Percentiles rank a stretch among this genome's conserved stretches.
phyloP scores from a whole-genome alignment of 2,329 filamentous ascomycete genomes.

The Hypomyces rosellus region DNA sequence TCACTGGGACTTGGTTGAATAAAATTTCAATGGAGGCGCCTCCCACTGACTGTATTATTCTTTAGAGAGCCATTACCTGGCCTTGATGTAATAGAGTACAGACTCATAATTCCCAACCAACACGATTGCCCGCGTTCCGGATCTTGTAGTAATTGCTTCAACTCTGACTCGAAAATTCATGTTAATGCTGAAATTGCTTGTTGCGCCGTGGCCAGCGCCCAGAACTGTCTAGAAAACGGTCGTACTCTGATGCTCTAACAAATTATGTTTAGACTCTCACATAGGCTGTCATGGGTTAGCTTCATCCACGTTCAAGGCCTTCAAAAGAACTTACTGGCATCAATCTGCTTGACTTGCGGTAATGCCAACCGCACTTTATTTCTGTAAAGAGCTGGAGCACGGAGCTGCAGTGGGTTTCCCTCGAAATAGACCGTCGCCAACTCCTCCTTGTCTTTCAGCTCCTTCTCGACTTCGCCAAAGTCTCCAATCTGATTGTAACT shows the following conservation, averaged over 20 bases:
- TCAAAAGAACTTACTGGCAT: slow-evolving; percentile 74
- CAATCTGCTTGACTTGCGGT: slow-evolving; percentile 86
- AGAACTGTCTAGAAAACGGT: background rate
- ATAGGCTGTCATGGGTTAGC: slow-evolving; percentile 8
- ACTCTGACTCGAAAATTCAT: background rate
- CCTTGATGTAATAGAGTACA: background rate
- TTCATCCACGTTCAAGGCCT: background rate
- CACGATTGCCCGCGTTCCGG: too few species aligned
- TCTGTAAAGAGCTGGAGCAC: slow-evolving; percentile 75
- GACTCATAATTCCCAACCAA: background rate
- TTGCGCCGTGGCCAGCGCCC: background rate
- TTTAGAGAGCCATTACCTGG: background rate
- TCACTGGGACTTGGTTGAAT: background rate
- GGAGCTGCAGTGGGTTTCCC: slow-evolving; percentile 80
- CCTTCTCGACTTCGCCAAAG: slow-evolving; percentile 75
- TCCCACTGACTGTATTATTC: too few species aligned
- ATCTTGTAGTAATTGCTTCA: background rate
- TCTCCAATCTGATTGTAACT: slow-evolving; percentile 77
- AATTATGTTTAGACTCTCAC: slow-evolving; percentile 9
- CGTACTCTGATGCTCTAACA: background rate
- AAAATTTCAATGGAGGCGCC: background rate
- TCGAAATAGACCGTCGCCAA: slow-evolving; percentile 94
- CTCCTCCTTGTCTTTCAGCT: slow-evolving; percentile 70
- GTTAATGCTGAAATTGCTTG: background rate
- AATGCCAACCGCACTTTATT: slow-evolving; percentile 88